phyloP scores from a whole-genome alignment of 2,329 filamentous ascomycete species.

The Epicoccum nigrum region DNA sequence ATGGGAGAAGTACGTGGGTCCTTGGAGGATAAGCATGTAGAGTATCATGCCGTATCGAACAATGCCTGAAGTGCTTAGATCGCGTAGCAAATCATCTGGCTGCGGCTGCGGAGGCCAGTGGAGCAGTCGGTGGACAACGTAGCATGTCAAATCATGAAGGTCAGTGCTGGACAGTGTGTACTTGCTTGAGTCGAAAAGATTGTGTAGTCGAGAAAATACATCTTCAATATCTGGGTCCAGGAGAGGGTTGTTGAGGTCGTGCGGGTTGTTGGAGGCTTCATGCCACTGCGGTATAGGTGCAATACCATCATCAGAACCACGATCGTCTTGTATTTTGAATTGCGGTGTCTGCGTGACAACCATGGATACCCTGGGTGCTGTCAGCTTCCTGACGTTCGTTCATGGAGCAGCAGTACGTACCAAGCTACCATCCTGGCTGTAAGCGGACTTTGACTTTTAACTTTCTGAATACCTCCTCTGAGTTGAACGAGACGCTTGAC shows the following conservation, averaged over 20 bases:
- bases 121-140: slow-evolving; percentile 59
- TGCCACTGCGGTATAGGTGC: slow-evolving; percentile 59
- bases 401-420: slow-evolving; percentile 44
- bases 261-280: slow-evolving; percentile 26
- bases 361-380: slow-evolving; percentile 60
- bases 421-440: slow-evolving; percentile 63
- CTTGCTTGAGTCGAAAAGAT: slow-evolving; percentile 48
- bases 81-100: slow-evolving; percentile 16
- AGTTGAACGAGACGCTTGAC: slow-evolving; percentile 57
- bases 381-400: background rate
- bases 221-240: slow-evolving; percentile 47
- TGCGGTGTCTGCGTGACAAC: slow-evolving; percentile 61
- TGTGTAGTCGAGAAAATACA: slow-evolving; percentile 53
- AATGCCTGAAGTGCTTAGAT: slow-evolving; percentile 20
- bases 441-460: slow-evolving; percentile 58
- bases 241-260: slow-evolving; percentile 25
- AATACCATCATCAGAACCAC: slow-evolving; percentile 57
- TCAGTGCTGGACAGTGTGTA: slow-evolving; percentile 48
- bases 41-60: slow-evolving; percentile 57
- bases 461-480: slow-evolving; percentile 58
- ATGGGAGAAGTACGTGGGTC: slow-evolving; percentile 63
- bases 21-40: slow-evolving; percentile 62
- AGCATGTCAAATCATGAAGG: slow-evolving; percentile 63
- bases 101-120: slow-evolving; percentile 20
- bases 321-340: slow-evolving; percentile 59